Conservation (phyloP, 306 rosid species). For the Ammopiptanthus mongolicus region DNA sequence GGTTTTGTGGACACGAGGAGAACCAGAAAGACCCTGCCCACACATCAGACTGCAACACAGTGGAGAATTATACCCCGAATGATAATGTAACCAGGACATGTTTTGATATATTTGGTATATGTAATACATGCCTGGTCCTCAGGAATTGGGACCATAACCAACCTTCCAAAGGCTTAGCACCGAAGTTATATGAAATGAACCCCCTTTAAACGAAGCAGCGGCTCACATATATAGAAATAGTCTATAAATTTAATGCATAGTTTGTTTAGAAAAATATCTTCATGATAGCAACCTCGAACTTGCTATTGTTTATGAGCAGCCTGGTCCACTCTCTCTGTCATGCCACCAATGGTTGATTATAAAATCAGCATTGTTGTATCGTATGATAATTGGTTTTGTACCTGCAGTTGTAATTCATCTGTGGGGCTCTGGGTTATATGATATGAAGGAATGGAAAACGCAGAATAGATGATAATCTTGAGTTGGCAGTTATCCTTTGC, state of each 20-base stretch:
- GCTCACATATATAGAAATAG: constrained; percentile 17
- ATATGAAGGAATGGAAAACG: background rate
- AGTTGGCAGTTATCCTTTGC: background rate
- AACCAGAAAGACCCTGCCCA: constrained; percentile 73
- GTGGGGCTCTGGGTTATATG: background rate
- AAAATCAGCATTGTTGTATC: background rate
- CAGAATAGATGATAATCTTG: background rate
- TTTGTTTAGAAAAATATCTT: constrained; percentile 6
- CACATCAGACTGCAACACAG: constrained; percentile 51
- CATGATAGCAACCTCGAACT: background rate
- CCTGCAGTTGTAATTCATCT: background rate
- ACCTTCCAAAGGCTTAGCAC: constrained; percentile 3
- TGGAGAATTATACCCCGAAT: constrained; percentile 39
- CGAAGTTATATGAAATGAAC: background rate
- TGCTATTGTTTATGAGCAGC: background rate
- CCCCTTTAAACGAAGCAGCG: constrained; percentile 17
- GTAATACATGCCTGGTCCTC: constrained; percentile 10
- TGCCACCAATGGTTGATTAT: background rate
- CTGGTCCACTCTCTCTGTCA: background rate
- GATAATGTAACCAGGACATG: constrained; percentile 37
- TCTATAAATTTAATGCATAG: background rate
- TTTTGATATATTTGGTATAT: too few relatives aligned
- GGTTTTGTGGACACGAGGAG: constrained; percentile 70
- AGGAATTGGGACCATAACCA: constrained; percentile 18
- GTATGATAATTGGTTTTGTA: background rate